phyloP scores from a whole-genome alignment of 78 protist species.

The Dictyostelium brefeldianum region DNA sequence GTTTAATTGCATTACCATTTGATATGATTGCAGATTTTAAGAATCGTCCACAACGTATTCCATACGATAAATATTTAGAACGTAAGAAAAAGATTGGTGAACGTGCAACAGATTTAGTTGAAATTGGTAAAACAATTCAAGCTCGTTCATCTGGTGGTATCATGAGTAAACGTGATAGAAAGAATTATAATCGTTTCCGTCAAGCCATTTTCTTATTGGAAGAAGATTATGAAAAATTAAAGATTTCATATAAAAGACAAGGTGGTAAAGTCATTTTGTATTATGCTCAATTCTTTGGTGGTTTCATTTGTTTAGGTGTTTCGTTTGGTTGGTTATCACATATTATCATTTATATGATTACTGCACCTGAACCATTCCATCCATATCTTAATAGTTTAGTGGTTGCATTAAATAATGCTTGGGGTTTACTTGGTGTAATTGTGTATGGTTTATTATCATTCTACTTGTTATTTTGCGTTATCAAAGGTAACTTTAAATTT shows the following conservation, averaged over 20 bases:
- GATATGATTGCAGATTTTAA: constrained; percentile 84
- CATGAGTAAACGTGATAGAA: constrained; percentile 58
- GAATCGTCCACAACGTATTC: constrained; percentile 85
- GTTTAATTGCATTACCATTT: constrained; percentile 91
- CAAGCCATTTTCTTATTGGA: constrained; percentile 86
- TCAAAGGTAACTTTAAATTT: constrained; percentile 93
- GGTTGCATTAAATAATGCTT: constrained; percentile 81
- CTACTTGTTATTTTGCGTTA: constrained; percentile 84
- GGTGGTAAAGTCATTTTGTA: constrained; percentile 84
- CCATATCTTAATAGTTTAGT: constrained; percentile 89
- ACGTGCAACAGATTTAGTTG: constrained; percentile 41
- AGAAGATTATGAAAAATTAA: constrained; percentile 84
- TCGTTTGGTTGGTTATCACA: constrained; percentile 91
- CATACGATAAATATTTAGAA: constrained; percentile 69
- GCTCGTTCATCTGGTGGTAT: constrained; percentile 50
- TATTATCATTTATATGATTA: constrained; percentile 84
- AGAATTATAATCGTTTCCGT: constrained; percentile 82
- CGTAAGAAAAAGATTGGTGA: constrained; percentile 66
- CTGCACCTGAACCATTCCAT: constrained; percentile 62
- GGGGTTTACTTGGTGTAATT: constrained; percentile 90
- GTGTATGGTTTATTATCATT: constrained; percentile 91
- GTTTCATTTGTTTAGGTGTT: constrained; percentile 72
- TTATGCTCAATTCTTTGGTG: constrained; percentile 55
- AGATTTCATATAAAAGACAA: constrained; percentile 81
- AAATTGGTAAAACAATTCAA: constrained; percentile 73